These are phyloP conservation scores for Myriosclerotinia curreyana DNA, from an alignment of 2,329 filamentous ascomycete species.

Conservation along the genomic window DNA sequence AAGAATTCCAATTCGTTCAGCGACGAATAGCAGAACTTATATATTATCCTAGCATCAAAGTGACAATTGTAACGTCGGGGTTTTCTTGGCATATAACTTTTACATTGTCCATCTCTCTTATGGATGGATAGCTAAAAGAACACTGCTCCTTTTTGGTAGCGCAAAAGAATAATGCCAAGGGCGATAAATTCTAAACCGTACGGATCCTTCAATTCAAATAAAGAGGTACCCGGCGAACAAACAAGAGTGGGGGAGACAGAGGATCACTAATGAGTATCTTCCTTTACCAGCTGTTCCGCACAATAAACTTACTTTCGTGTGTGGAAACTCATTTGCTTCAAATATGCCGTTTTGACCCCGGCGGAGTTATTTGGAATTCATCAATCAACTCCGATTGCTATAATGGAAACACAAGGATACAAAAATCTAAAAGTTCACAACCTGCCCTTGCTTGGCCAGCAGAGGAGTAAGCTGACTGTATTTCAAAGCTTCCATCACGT, in stretches of 20 bases:
- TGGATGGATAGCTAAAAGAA: background rate
- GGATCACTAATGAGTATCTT: too few relatives aligned
- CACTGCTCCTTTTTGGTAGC: background rate
- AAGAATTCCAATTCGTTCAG: slow-evolving; percentile 1
- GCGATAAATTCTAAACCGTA: background rate
- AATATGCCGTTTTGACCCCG: background rate
- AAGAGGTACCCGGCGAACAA: background rate
- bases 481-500: slow-evolving; percentile 9
- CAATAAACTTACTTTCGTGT: too few relatives aligned
- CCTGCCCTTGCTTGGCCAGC: slow-evolving; percentile 3
- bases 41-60: background rate
- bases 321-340: background rate
- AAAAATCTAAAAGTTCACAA: background rate
- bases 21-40: slow-evolving; percentile 1
- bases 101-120: background rate
- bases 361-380: background rate
- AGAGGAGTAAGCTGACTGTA: slow-evolving; percentile 23
- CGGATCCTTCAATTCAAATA: background rate
- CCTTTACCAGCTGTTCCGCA: background rate
- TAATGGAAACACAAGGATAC: background rate
- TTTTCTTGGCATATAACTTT: background rate
- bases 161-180: background rate
- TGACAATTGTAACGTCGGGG: background rate
- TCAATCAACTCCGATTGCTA: background rate
- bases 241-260: background rate